These are phyloP conservation scores for Coniochaeta pulveracea DNA, from an alignment of 2,329 filamentous ascomycete species.

Conservation along the genomic window DNA sequence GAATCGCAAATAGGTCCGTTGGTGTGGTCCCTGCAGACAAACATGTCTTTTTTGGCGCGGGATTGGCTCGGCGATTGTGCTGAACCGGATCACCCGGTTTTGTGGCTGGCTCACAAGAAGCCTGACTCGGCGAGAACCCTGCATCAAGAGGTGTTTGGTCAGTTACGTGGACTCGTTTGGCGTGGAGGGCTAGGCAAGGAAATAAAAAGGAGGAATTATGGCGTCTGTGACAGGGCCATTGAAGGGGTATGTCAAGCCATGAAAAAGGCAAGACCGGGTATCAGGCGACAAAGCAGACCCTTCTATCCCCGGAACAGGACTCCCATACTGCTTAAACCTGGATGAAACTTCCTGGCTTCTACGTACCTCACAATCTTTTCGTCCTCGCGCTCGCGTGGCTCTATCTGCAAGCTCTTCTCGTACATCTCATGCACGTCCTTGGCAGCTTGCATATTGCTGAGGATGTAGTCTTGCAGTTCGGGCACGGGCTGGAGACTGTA, in stretches of 20 bases:
- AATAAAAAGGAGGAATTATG: not conserved
- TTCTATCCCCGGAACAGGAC: too few relatives aligned
- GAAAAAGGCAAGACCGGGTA: not conserved
- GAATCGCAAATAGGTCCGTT: too few relatives aligned
- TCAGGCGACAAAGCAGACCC: constrained; percentile 4
- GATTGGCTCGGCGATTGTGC: too few relatives aligned
- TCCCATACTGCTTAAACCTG: too few relatives aligned
- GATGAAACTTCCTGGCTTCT: too few relatives aligned
- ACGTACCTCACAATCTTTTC: constrained; percentile 98
- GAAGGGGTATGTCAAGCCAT: not conserved
- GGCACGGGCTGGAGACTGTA: constrained; percentile 82
- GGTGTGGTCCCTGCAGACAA: too few relatives aligned
- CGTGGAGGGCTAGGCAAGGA: constrained; percentile 5
- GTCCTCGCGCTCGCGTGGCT: constrained; percentile 92
- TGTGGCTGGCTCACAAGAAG: constrained; percentile 41
- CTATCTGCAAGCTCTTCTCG: constrained; percentile 86
- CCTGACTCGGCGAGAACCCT: constrained; percentile 51
- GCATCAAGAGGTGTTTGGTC: constrained; percentile 10
- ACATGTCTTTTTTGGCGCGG: too few relatives aligned
- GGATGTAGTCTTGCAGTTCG: constrained; percentile 92
- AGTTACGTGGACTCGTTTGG: constrained; percentile 13
- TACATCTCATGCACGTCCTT: constrained; percentile 99
- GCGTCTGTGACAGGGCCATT: too few relatives aligned
- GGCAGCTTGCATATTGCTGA: constrained; percentile 90
- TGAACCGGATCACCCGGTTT: too few relatives aligned